Evolutionary conservation across 1,139 yeast genomes (phyloP).

Genomic region (Suhomyces anneliseae): DNA sequence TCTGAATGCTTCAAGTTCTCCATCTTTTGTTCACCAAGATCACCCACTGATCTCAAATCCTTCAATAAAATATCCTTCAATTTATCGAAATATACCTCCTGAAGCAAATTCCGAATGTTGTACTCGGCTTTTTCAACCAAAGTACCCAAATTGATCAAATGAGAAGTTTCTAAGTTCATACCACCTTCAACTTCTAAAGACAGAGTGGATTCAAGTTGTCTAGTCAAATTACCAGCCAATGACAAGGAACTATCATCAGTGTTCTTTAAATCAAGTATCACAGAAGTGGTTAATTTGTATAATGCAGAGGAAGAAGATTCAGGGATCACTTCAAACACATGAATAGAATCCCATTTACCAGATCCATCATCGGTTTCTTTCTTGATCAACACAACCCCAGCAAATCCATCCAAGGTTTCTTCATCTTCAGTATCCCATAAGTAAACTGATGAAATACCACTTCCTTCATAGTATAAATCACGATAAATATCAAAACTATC

Average conservation of each 20-base stretch:
- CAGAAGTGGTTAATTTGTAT: slow-evolving; percentile 84
- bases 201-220: slow-evolving; percentile 64
- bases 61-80: slow-evolving; percentile 75
- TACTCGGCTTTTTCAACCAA: slow-evolving; percentile 87
- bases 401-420: slow-evolving; percentile 55
- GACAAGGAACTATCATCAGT: slow-evolving; percentile 38
- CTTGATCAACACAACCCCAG: slow-evolving; percentile 88
- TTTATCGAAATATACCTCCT: slow-evolving; percentile 94
- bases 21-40: slow-evolving; percentile 35
- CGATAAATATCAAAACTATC: slow-evolving; percentile 91
- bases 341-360: slow-evolving; percentile 90
- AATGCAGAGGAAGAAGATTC: slow-evolving; percentile 46
- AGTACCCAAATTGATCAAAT: slow-evolving; percentile 81
- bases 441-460: slow-evolving; percentile 81
- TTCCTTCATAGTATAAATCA: slow-evolving; percentile 93
- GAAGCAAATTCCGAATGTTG: slow-evolving; percentile 80
- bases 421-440: slow-evolving; percentile 78
- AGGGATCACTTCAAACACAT: slow-evolving; percentile 77
- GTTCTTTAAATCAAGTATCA: slow-evolving; percentile 66
- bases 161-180: slow-evolving; percentile 54
- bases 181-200: slow-evolving; percentile 40
- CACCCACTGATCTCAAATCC: slow-evolving; percentile 64
- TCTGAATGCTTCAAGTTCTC: slow-evolving; percentile 49
- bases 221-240: slow-evolving; percentile 80
- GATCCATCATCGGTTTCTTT: slow-evolving; percentile 57